Evolutionary conservation across 441 rosid genomes (phyloP).

Genomic region (Manihot esculenta): DNA sequence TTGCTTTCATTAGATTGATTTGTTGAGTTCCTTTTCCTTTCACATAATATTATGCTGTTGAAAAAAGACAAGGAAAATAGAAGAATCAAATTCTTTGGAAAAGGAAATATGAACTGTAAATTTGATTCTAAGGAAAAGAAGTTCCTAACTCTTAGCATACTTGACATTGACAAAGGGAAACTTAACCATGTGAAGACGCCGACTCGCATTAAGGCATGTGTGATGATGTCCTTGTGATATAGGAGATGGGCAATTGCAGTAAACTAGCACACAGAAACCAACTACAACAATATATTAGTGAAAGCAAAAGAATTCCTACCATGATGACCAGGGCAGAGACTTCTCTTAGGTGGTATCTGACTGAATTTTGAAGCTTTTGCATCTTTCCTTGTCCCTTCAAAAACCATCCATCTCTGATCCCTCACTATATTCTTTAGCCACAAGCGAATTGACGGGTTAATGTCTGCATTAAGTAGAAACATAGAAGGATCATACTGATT

Average conservation of each 20-base stretch:
- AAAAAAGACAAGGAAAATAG: too few relatives aligned
- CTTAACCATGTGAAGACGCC: neutral
- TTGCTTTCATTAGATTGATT: too few relatives aligned
- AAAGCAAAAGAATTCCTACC: constrained; percentile 22
- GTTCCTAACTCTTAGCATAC: neutral
- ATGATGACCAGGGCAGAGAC: neutral
- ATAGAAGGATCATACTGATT: neutral
- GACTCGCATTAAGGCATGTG: neutral
- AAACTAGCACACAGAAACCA: constrained; percentile 7
- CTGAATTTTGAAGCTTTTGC: constrained; percentile 15
- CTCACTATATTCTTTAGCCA: too few relatives aligned
- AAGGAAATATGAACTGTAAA: neutral
- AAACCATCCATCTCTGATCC: constrained; percentile 14
- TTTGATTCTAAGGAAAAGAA: neutral
- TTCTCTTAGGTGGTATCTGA: neutral
- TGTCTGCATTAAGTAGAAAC: too few relatives aligned
- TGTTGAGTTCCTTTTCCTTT: too few relatives aligned
- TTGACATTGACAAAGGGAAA: neutral
- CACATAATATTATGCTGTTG: too few relatives aligned
- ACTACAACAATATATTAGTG: neutral
- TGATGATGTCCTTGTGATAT: too few relatives aligned
- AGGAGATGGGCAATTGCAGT: constrained; percentile 3
- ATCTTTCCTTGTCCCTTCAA: constrained; percentile 14
- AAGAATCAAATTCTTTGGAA: too few relatives aligned
- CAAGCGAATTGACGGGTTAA: too few relatives aligned